Base-by-base conservation (phyloP, 495 filamentous ascomycete species). In the Xylaria acuta region DNA sequence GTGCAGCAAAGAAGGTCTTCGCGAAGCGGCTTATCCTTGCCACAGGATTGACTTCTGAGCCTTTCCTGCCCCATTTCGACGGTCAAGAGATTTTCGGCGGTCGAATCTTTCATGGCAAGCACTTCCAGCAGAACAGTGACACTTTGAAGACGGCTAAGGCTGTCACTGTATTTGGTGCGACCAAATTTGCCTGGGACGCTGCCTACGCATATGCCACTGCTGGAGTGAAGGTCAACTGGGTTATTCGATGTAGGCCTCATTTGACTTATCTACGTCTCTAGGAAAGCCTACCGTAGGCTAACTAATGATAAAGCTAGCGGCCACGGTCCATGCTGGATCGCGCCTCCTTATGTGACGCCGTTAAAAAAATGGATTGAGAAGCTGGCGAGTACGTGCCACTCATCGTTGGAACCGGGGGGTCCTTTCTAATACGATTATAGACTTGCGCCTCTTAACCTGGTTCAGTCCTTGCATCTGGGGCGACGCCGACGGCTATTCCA, bases 101-200 rank as follows among this genome's bases (percentile, higher is more conserved):
- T 1, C 88, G 90, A 5, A 77, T 94, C 51, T 85, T 92, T 75
- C 92, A 93, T 78, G 86, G 83, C 66, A 86, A 85, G 67, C 82
- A 92, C 65, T 84, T 91, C 53, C 58, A 73, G 43, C 70, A 77
- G 67, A 78, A 78, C 22, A 65, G 56, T 59, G 74, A 75, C 60
- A 78, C 75, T 40, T n/a, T 79, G 34, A 58, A 78, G 54, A 82
- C 82, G 1, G 74, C 75, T 1, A 76, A 76, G 73, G 77, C 77
- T n/a, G 84, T 92, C 5, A 84, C 86, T 0, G 83, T 94, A 27
- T 85, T 92, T 64, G 91, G 92, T 22, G 90, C 86, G 36, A 88
- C 87, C 34, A 95, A 94, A 78, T 92, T 90, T 20, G 90, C 88
- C 6, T 93, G 88, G 84, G 93, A 94, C 81, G 88, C 88, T 12